Evolutionary conservation across 768 basidiomycete species (phyloP), one percentile per base, ranked within the genome.

Genomic region (Leccinellum albellum): DNA sequence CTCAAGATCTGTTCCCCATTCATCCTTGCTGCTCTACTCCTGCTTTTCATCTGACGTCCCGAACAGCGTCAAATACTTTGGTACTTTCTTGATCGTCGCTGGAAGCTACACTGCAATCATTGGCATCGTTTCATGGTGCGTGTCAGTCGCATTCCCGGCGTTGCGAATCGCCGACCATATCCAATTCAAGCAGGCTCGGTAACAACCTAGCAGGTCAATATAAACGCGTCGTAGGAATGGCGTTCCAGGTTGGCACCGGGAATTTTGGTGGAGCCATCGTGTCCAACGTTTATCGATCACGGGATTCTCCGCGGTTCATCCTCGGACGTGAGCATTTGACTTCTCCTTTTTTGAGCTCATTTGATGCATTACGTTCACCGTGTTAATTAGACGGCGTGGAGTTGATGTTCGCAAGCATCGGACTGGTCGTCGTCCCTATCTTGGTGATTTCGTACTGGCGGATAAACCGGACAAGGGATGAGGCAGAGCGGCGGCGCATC

Each of bases 221-320:
- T 66, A 89, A 88, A 66, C 85, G 87, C 4, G 87, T 70, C 15
- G 74, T 85, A 13, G 86, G 83, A 3, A 82, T 89, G 79, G 86
- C 85, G 0, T 52, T 88, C 24, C 83, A 88, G 37, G 53, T 61
- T 47, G 63, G 64, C 48, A 44, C 70, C 75, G 86, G 86, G 20
- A 87, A 86, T 65, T 81, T 88, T 58, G 73, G 80, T 26, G 87
- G 86, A 1, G 83, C 82, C 0, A 82, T 88, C 52, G 82, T 86
- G 2, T 76, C 78, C 7, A 87, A 84, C 60, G 80, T 89, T 7
- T 89, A 82, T 65, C 77, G 85, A 14, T 59, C 79, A 0, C 73
- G 76, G 59, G 87, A 89, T 63, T 71, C 75, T 4, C 87, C 88
- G 2, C 78, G 83, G 3, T 89, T 79, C 63, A 70, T 82, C 37